These are phyloP conservation scores for Linaria vulgaris DNA, from an alignment of 257 asterid genomes.

Conservation along the genomic window DNA sequence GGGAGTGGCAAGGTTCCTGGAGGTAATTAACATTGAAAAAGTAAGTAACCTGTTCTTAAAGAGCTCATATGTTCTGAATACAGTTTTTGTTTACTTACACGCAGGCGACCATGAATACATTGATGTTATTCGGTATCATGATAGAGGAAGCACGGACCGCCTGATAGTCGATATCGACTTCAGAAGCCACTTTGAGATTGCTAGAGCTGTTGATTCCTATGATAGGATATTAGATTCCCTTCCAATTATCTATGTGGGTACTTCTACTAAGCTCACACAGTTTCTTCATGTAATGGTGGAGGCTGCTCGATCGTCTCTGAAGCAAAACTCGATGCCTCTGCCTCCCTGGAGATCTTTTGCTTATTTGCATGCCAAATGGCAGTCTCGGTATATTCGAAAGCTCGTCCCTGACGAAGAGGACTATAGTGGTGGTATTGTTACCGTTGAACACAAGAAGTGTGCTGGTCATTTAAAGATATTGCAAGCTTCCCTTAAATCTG, in stretches of 20 bases:
- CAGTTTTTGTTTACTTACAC: background rate
- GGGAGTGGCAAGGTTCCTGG: conserved; percentile 71
- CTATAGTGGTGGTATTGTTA: background rate
- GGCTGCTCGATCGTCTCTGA: conserved; percentile 66
- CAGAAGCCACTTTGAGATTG: conserved; percentile 79
- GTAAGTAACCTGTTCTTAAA: background rate
- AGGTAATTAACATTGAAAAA: conserved; percentile 35
- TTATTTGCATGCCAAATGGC: conserved; percentile 71
- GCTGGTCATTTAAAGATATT: conserved; percentile 48
- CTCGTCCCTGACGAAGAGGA: conserved; percentile 26
- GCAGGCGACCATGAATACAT: conserved; percentile 78
- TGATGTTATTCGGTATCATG: conserved; percentile 43
- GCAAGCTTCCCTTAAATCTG: conserved; percentile 44
- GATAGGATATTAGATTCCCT: conserved; percentile 53
- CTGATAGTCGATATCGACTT: conserved; percentile 65
- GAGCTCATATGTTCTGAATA: background rate
- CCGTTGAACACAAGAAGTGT: conserved; percentile 48
- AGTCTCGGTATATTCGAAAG: conserved; percentile 48
- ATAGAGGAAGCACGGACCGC: conserved; percentile 44
- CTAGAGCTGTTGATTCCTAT: conserved; percentile 76
- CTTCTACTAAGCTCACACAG: conserved; percentile 51
- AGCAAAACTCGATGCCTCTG: conserved; percentile 79
- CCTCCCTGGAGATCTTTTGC: conserved; percentile 81
- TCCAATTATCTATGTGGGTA: conserved; percentile 65
- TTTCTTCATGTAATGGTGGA: conserved; percentile 73